Evolutionary conservation across 805 yeast genomes (phyloP).

Genomic region (Hanseniaspora taiwanica): DNA sequence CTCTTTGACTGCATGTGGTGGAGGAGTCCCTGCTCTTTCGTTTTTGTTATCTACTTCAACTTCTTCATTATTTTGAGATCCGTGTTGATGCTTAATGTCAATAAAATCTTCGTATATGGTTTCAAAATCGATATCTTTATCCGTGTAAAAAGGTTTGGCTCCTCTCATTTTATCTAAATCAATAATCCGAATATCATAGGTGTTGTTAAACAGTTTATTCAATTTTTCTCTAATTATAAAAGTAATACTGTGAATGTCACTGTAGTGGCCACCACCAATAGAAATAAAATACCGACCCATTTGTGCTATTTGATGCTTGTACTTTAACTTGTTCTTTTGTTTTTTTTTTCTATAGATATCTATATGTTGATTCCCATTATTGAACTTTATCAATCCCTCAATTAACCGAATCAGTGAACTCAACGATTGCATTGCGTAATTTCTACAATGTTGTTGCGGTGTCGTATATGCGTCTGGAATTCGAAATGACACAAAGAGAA

Average conservation of each 20-base stretch:
- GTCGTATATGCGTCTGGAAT: no score
- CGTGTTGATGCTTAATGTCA: conserved; percentile 5
- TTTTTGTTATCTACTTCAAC: conserved; percentile 13
- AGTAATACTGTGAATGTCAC: conserved; percentile 22
- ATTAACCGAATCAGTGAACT: no score
- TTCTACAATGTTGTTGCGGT: no score
- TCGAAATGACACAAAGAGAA: no score
- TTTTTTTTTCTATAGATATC: no score
- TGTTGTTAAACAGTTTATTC: conserved; percentile 11
- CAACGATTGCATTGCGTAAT: no score
- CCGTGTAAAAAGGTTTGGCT: conserved; percentile 12
- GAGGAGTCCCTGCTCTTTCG: conserved; percentile 3
- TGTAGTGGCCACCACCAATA: conserved; percentile 23
- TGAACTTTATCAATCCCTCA: no score
- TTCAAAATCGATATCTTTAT: conserved; percentile 24
- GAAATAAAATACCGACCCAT: conserved; percentile 9
- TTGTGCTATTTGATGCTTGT: not conserved
- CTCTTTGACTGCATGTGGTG: conserved; percentile 10
- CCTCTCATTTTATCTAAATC: conserved; percentile 28
- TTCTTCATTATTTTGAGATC: conserved; percentile 13
- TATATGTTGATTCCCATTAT: no score
- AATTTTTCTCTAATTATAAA: conserved; percentile 25
- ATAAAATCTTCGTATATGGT: conserved; percentile 12
- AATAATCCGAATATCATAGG: conserved; percentile 21
- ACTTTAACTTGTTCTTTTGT: not conserved